phyloP scores from a whole-genome alignment of 1,139 yeast genomes.

The Kluyveromyces sp. region DNA sequence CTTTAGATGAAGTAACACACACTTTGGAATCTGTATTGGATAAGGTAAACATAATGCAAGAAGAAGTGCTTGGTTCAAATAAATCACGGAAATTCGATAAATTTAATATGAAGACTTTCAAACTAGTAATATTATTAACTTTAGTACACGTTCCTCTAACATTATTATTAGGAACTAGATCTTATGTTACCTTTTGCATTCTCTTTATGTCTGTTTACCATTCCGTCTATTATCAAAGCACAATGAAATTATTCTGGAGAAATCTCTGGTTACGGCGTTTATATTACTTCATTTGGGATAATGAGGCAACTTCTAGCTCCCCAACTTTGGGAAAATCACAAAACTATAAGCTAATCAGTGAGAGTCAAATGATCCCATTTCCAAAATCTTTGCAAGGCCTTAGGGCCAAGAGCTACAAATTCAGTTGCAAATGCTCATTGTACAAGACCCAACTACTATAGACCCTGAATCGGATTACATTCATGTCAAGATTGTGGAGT shows the following conservation, averaged over 20 bases:
- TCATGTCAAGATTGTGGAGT: conserved; percentile 12
- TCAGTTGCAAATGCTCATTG: conserved; percentile 11
- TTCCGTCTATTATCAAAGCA: conserved; percentile 25
- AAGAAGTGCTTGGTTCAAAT: conserved; percentile 11
- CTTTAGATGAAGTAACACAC: conserved; percentile 27
- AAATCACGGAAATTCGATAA: not conserved
- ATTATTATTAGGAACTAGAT: conserved; percentile 10
- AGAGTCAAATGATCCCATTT: conserved; percentile 10
- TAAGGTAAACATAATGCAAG: conserved; percentile 18
- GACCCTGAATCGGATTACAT: conserved; percentile 7
- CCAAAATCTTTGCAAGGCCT: conserved; percentile 11
- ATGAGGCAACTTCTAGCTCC: not conserved
- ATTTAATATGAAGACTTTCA: not conserved
- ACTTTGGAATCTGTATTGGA: conserved; percentile 20
- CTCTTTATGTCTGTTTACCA: conserved; percentile 14
- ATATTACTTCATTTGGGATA: conserved; percentile 10
- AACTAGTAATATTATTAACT: conserved; percentile 6
- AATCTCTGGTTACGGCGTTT: conserved; percentile 15
- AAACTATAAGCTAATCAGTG: conserved; percentile 1
- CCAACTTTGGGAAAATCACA: not conserved
- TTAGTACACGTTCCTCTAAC: conserved; percentile 14
- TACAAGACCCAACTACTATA: conserved; percentile 1
- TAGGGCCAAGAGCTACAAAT: conserved; percentile 10
- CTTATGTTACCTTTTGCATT: conserved; percentile 10
- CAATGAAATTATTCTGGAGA: conserved; percentile 25